Conservation (phyloP, 495 filamentous ascomycete genomes). For the Podospora fimiseda region DNA sequence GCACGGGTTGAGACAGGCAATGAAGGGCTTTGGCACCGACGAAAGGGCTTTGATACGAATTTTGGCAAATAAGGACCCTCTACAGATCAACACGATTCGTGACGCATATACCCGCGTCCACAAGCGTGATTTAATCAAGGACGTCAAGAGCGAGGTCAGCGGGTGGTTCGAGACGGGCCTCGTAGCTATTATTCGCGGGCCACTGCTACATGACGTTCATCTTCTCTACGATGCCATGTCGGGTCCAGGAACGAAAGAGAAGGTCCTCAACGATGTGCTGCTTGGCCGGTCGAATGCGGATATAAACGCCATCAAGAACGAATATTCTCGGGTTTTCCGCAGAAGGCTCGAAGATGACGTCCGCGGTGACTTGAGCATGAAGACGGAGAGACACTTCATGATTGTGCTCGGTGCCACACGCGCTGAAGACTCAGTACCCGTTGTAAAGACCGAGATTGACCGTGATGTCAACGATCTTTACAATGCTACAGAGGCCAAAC, state of each 20-base stretch:
- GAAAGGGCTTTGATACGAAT: slow-evolving; percentile 64
- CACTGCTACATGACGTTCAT: slow-evolving; percentile 62
- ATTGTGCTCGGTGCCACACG: slow-evolving; percentile 65
- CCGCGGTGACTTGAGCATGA: slow-evolving; percentile 69
- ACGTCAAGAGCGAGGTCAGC: slow-evolving; percentile 69
- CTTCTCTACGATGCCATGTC: slow-evolving; percentile 60
- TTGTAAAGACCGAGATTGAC: slow-evolving; percentile 64
- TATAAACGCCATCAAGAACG: slow-evolving; percentile 68
- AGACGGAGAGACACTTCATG: slow-evolving; percentile 75
- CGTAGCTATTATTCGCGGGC: slow-evolving; percentile 67
- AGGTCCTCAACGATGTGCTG: slow-evolving; percentile 76
- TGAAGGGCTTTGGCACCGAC: slow-evolving; percentile 90
- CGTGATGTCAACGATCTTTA: slow-evolving; percentile 66
- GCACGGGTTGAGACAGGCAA: slow-evolving; percentile 65
- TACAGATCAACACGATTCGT: slow-evolving; percentile 65
- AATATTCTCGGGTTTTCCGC: slow-evolving; percentile 61
- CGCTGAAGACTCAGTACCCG: slow-evolving; percentile 66
- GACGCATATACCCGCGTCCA: slow-evolving; percentile 55
- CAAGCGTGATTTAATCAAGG: slow-evolving; percentile 60
- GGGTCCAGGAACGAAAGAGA: slow-evolving; percentile 80
- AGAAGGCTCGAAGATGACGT: slow-evolving; percentile 60
- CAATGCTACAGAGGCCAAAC: slow-evolving; percentile 59
- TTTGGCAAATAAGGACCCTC: slow-evolving; percentile 61
- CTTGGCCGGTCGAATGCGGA: slow-evolving; percentile 80
- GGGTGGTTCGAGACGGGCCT: slow-evolving; percentile 66